phyloP scores from a whole-genome alignment of 768 basidiomycete species.

The Punctularia strigosozonata region DNA sequence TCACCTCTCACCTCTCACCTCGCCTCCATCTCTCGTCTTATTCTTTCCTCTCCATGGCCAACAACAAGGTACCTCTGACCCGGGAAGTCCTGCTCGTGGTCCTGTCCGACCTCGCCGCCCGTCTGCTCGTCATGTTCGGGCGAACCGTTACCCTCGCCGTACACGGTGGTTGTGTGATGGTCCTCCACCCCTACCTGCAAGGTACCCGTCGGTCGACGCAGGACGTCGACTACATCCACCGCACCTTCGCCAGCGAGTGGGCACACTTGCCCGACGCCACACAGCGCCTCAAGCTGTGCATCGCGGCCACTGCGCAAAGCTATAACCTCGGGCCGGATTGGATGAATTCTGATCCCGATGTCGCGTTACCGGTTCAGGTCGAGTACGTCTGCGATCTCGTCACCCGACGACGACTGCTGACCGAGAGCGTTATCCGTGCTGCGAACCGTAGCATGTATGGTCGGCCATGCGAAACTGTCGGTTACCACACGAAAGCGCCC shows the following conservation, averaged over 20 bases:
- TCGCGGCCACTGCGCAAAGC: conserved; percentile 38
- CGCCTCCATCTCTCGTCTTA: not conserved
- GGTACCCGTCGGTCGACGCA: conserved; percentile 39
- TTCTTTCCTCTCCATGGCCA: conserved; percentile 15
- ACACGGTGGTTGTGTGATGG: conserved; percentile 68
- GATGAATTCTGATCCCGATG: conserved; percentile 70
- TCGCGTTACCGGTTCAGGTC: conserved; percentile 48
- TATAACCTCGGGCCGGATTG: conserved; percentile 49
- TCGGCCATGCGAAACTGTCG: conserved; percentile 46
- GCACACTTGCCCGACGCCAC: conserved; percentile 35
- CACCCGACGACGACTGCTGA: not conserved
- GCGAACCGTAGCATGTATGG: conserved; percentile 9
- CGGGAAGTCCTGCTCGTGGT: conserved; percentile 26
- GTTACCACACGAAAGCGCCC: no score
- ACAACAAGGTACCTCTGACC: conserved; percentile 25
- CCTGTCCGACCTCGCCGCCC: conserved; percentile 40
- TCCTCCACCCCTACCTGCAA: conserved; percentile 40
- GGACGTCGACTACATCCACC: conserved; percentile 57
- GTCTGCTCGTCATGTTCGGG: conserved; percentile 34
- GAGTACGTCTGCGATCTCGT: conserved; percentile 32
- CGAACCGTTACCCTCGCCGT: conserved; percentile 46
- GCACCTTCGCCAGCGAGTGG: conserved; percentile 50
- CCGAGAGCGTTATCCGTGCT: not conserved
- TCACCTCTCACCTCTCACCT: not conserved
- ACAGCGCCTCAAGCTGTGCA: conserved; percentile 43